Base-by-base conservation (phyloP, 768 basidiomycete genomes). In the Boletus rufocinnamomeus region DNA sequence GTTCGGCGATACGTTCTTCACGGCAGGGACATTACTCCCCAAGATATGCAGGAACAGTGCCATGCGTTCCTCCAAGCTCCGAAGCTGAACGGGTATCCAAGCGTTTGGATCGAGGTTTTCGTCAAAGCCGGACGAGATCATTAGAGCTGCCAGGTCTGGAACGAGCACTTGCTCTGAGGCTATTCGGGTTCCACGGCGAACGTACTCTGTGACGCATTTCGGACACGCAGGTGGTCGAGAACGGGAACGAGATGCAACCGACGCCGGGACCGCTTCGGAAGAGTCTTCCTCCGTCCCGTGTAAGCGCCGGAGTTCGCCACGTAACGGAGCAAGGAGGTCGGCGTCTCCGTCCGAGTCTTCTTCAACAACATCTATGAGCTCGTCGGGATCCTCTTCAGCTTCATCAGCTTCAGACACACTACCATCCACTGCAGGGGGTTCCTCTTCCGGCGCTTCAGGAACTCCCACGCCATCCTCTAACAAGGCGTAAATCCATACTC, bases 301-400 rank as follows among this genome's bases (percentile, higher is more conserved):
- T 37, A 91, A 79, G 37, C 82, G 82, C 51, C 84, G 74, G 23
- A 92, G 74, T 56, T 84, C 87, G 21, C 86, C 87, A 60, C 82
- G 86, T 17, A 91, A 73, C 32, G 88, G 87, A 8, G 87, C 88
- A 9, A 91, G 77, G 21, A 80, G 80, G 68, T 91, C 88, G 11
- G 69, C 72, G 6, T 73, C 71, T 44, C 59, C 65, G 44, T 74
- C 81, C 35, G 82, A 81, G 57, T 86, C 78, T 27, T 80, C 80
- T 64, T 89, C 86, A 0, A 84, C 77, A 13, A 90, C 88, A 57
- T 89, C 89, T 44, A 91, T 76, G 19, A 91, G 72, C 58, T 91
- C 87, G 55, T 84, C 77, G 10, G 76, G 74, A 59, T 86, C 81
- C 14, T 78, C 80, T 19, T 80, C 80, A 30, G 77, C 75, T 4